Percentiles rank a stretch among this genome's conserved stretches.
Conservation (phyloP, 345 rosid species). For the Sonneratia alba region DNA sequence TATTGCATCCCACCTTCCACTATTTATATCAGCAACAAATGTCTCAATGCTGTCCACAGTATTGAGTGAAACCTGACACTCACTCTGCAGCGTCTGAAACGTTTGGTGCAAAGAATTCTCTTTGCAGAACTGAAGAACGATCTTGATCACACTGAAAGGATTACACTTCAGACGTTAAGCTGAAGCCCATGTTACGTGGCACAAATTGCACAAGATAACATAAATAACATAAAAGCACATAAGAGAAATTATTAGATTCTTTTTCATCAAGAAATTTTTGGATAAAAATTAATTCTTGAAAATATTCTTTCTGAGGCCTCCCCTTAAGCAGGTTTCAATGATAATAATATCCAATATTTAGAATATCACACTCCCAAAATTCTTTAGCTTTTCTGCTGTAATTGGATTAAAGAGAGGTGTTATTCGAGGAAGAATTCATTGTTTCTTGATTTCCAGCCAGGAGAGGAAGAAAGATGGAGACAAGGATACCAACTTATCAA, state of each 20-base stretch:
- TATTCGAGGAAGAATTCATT: background rate
- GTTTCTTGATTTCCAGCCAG: background rate
- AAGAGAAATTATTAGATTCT: too few species aligned
- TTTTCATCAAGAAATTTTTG: too few species aligned
- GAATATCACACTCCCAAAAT: background rate
- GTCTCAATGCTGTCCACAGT: conserved; percentile 94
- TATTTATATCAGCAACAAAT: conserved; percentile 74
- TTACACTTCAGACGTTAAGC: background rate
- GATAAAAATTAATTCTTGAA: too few species aligned
- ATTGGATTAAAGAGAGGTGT: background rate
- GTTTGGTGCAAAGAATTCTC: conserved; percentile 92
- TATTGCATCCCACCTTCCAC: conserved; percentile 90
- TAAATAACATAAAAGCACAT: too few species aligned
- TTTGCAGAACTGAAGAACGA: conserved; percentile 96
- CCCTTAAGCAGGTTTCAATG: background rate
- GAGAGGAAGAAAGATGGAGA: too few species aligned
- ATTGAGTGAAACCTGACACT: conserved; percentile 90
- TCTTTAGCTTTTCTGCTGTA: background rate
- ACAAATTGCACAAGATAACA: background rate
- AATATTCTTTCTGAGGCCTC: too few species aligned
- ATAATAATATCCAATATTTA: background rate
- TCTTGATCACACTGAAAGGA: conserved; percentile 73
- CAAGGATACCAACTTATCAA: background rate
- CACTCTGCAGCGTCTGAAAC: conserved; percentile 84
- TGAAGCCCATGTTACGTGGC: background rate